Conservation (phyloP, 208 protist genomes). For the Trypanosoma vivax region DNA sequence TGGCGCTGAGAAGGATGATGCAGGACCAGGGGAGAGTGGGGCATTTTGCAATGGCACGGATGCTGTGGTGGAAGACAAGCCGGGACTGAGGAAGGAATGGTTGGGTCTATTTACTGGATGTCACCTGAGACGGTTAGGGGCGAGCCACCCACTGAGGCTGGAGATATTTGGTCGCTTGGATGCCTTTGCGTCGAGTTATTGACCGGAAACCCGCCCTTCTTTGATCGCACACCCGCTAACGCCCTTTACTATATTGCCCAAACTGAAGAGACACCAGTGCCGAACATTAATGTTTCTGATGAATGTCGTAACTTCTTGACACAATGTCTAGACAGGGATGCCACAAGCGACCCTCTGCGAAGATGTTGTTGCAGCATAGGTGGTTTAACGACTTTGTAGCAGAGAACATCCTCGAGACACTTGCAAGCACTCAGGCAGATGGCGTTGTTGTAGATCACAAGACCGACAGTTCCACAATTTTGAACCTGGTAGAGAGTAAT, state of each 20-base stretch:
- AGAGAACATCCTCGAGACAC: conserved; percentile 15
- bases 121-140: conserved; percentile 63
- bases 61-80: background rate
- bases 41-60: background rate
- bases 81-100: conserved; percentile 25
- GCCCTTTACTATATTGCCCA: conserved; percentile 63
- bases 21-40: background rate
- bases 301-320: conserved; percentile 46
- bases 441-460: conserved; percentile 10
- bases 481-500: conserved; percentile 47
- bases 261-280: conserved; percentile 23
- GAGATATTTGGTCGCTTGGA: conserved; percentile 80
- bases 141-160: conserved; percentile 27
- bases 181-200: conserved; percentile 72
- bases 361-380: conserved; percentile 28
- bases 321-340: conserved; percentile 47
- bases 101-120: conserved; percentile 84
- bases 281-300: conserved; percentile 32
- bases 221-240: conserved; percentile 46
- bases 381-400: conserved; percentile 47
- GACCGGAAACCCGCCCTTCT: conserved; percentile 69
- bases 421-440: conserved; percentile 7
- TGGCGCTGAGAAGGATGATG: background rate
- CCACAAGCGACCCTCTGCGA: conserved; percentile 38
- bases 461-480: conserved; percentile 26